A percentile compares a stretch with the other conserved stretches of the same genome.
Conservation (phyloP, 176 grass and related monocot species). For the Musa troglodytarum region DNA sequence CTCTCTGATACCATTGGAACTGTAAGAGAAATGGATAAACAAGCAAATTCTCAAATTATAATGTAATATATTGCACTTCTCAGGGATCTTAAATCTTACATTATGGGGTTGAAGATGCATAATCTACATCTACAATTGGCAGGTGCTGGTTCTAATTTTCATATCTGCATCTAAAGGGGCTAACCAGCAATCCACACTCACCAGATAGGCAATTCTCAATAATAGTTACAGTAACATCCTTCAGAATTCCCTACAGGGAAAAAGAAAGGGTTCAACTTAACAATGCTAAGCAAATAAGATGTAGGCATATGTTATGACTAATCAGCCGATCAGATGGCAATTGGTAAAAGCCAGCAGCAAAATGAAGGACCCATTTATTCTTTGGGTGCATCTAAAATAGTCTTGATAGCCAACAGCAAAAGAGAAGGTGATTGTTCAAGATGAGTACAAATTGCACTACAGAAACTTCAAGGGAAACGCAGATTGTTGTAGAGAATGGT, state of each 20-base stretch:
- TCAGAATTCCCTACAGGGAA: conserved; percentile 40
- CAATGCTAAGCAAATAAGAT: neutral
- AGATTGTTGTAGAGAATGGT: conserved; percentile 49
- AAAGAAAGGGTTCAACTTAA: neutral
- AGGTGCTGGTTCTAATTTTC: neutral
- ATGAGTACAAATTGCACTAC: conserved; percentile 1
- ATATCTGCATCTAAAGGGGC: neutral
- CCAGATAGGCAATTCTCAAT: conserved; percentile 53
- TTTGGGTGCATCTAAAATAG: too few species aligned
- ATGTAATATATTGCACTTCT: too few species aligned
- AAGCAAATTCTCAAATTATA: too few species aligned
- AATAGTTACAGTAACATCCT: conserved; percentile 45
- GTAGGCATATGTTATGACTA: neutral
- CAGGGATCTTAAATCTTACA: too few species aligned
- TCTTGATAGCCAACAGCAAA: neutral
- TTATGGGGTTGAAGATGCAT: too few species aligned
- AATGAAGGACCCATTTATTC: too few species aligned
- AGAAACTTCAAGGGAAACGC: neutral
- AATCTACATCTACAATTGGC: too few species aligned
- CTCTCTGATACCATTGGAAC: too few species aligned
- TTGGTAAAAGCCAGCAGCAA: too few species aligned
- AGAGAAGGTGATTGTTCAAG: neutral
- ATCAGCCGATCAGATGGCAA: too few species aligned
- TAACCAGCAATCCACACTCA: conserved; percentile 7
- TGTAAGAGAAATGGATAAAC: too few species aligned